phyloP scores from a whole-genome alignment of 2,329 filamentous ascomycete genomes.

The Colletotrichum endophyticum region DNA sequence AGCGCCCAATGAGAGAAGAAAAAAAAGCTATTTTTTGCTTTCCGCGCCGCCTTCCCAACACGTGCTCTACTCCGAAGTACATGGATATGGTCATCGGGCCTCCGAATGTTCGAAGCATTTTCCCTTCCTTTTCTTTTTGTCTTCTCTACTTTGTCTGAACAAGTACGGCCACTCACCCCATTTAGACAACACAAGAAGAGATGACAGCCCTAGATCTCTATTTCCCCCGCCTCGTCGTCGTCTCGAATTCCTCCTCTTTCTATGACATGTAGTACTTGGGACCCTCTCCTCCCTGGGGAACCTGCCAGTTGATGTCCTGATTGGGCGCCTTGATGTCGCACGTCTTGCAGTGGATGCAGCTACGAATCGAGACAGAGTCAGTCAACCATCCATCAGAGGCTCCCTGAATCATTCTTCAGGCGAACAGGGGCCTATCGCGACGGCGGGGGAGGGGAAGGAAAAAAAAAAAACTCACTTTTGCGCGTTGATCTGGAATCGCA shows the following conservation, averaged over 20 bases:
- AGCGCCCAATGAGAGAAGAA: background rate
- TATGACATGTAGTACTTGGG: slow-evolving; percentile 76
- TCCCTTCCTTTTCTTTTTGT: background rate
- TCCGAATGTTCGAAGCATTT: background rate
- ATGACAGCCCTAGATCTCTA: background rate
- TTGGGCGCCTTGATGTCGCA: slow-evolving; percentile 98
- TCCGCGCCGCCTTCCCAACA: background rate
- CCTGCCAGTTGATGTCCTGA: slow-evolving; percentile 97
- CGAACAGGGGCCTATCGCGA: background rate
- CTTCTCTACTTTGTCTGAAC: background rate
- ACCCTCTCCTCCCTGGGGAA: slow-evolving; percentile 87
- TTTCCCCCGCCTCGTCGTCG: background rate
- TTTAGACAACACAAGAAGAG: background rate
- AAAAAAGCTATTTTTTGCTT: background rate
- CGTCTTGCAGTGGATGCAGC: slow-evolving; percentile 99
- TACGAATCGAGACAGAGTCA: slow-evolving; percentile 37
- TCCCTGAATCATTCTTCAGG: background rate
- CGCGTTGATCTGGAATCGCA: slow-evolving; percentile 96
- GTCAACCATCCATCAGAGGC: background rate
- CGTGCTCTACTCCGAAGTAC: background rate
- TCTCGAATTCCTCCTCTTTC: background rate
- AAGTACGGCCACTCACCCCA: background rate
- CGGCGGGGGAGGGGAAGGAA: background rate
- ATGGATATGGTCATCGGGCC: background rate
- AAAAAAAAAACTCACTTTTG: slow-evolving; percentile 82